Evolutionary conservation across 257 asterid genomes (phyloP).

Genomic region (Capsicum chinense): DNA sequence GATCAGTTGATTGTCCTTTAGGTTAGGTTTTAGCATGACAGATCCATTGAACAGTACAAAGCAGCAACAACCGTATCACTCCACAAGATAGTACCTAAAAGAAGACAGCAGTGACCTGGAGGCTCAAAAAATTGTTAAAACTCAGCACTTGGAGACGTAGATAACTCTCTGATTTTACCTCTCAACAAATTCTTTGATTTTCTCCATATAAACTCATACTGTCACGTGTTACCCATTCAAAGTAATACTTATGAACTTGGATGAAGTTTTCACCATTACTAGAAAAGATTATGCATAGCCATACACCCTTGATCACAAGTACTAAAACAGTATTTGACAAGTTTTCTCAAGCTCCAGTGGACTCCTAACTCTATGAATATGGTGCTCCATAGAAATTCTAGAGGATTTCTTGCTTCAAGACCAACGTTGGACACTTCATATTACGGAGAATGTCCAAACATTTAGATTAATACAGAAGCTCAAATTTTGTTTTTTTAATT

Average conservation of each 20-base stretch:
- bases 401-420: conserved; percentile 17
- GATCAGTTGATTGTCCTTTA: conserved; percentile 26
- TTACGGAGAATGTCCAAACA: neutral
- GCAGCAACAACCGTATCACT: conserved; percentile 18
- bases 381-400: conserved; percentile 4
- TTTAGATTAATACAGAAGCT: neutral
- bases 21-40: conserved; percentile 14
- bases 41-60: conserved; percentile 8
- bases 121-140: neutral
- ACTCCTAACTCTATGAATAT: neutral
- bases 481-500: neutral
- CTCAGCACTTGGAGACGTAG: neutral
- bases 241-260: conserved; percentile 19
- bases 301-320: neutral
- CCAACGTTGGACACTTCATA: neutral
- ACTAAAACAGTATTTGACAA: conserved; percentile 5
- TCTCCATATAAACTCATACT: neutral
- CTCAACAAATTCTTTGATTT: neutral
- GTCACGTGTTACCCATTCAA: neutral
- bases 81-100: conserved; percentile 24
- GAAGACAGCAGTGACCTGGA: conserved; percentile 25
- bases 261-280: neutral
- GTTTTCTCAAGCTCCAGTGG: conserved; percentile 22
- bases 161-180: neutral
- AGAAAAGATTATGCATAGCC: conserved; percentile 6